phyloP scores from a whole-genome alignment of 148 eudicot genomes.

The Persicaria maculosa region DNA sequence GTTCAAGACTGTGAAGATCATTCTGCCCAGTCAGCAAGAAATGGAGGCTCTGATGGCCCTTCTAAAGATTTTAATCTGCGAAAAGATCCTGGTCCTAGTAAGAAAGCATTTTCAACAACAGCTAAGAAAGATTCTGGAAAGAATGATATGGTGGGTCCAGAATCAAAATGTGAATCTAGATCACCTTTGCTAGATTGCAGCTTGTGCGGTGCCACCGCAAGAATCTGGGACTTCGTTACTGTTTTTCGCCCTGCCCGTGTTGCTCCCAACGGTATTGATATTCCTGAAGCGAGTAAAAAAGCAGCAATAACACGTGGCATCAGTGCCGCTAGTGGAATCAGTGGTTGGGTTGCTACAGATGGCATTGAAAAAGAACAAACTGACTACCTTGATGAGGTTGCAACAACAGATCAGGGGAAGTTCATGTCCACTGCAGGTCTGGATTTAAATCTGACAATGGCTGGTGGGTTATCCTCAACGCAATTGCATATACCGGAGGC shows the following conservation, averaged over 20 bases:
- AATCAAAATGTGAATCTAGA: conserved; percentile 74
- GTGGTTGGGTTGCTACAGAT: conserved; percentile 85
- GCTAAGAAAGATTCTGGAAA: conserved; percentile 40
- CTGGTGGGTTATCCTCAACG: conserved; percentile 57
- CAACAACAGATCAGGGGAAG: conserved; percentile 55
- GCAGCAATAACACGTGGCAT: conserved; percentile 72
- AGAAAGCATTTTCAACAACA: conserved; percentile 67
- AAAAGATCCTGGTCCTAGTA: conserved; percentile 54
- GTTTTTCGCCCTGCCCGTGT: conserved; percentile 73
- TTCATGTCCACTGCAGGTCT: conserved; percentile 52
- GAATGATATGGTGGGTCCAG: conserved; percentile 35
- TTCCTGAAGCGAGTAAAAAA: conserved; percentile 81
- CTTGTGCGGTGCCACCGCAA: conserved; percentile 93
- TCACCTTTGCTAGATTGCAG: conserved; percentile 90
- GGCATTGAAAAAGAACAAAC: conserved; percentile 62
- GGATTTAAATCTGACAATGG: conserved; percentile 78
- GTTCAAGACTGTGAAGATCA: conserved; percentile 94
- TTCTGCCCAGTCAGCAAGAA: conserved; percentile 95
- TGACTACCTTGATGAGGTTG: conserved; percentile 86
- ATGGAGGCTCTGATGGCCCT: conserved; percentile 73
- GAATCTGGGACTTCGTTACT: conserved; percentile 81
- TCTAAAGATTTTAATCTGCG: conserved; percentile 37
- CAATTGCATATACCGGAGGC: conserved; percentile 33
- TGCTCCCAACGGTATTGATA: conserved; percentile 54
- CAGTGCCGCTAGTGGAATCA: conserved; percentile 97